Base-by-base conservation (phyloP, 2,329 filamentous ascomycete species). In the Pseudogymnoascus sp. region DNA sequence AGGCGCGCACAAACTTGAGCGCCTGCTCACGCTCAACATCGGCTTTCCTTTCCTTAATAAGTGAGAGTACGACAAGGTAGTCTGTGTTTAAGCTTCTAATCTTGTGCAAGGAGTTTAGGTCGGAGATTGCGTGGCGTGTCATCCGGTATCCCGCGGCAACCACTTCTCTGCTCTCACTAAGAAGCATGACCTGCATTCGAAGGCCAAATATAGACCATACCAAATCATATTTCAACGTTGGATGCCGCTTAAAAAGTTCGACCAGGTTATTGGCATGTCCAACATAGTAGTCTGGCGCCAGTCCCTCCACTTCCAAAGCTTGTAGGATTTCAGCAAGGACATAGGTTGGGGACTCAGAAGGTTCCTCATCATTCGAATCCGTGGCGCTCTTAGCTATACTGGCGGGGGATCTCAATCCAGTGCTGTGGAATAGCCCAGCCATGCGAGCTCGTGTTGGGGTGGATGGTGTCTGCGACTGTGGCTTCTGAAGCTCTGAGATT, bases 11-110 rank as follows among this genome's bases (percentile, higher is more conserved):
- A 72, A 99, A 97, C 73, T 99, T 99, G 69, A 99, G 79, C 11
- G 94, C 94, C 75, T 99, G 94, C 74, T 99, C 94, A 60, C 95
- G 85, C 76, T 99, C 94, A 16, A 99, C 90, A 67, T 93, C 92
- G n/a, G 93, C 90, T 74, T 97, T 97, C 70, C 89, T 88, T 73
- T 97, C 94, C 72, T 97, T 97, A 66, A 95, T 91, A 35, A 99
- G 78, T 0, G 94, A 97, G 63, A 93, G 80, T 38, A 96, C 91
- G 28, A 97, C 92, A 18, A 97, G 79, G 68, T 91, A 93, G 72
- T 99, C 95, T 0, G 92, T 97, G 67, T 97, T 92, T 18, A 97
- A 78, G 12, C 83, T 82, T 61, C 93, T 86, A 64, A 99, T 96
- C 58, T 87, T 96, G 71, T 90, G 89, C 22, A 99, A 80, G 2